A percentile compares a stretch with the other conserved stretches of the same genome.
Evolutionary conservation across 139 green algal species (phyloP).

Genomic region (Trebouxia sp.): DNA sequence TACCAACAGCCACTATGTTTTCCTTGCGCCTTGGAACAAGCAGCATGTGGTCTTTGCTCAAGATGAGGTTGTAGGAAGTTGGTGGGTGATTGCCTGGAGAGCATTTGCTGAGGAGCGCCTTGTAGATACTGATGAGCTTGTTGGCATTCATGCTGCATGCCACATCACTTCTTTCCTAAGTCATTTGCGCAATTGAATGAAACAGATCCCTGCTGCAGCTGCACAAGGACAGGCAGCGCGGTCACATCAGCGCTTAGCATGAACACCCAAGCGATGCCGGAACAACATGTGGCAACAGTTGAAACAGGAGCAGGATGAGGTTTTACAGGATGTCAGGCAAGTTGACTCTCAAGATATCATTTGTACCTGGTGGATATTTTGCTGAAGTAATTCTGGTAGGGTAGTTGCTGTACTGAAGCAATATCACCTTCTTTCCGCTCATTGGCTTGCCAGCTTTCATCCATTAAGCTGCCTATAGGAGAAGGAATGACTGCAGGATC

Average conservation of each 20-base stretch:
- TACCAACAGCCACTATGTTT: conserved; percentile 44
- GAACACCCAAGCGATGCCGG: too few species aligned
- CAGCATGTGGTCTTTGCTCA: conserved; percentile 54
- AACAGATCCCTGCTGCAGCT: too few species aligned
- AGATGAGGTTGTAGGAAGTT: conserved; percentile 54
- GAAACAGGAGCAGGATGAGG: too few species aligned
- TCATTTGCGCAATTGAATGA: not conserved
- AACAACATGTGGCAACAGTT: too few species aligned
- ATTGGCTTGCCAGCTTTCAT: not conserved
- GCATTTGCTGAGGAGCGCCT: not conserved
- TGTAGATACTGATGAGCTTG: not conserved
- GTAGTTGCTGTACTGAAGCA: conserved; percentile 37
- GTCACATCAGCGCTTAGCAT: too few species aligned
- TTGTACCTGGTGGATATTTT: not conserved
- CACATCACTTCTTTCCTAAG: not conserved
- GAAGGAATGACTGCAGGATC: not conserved
- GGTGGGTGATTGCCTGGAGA: not conserved
- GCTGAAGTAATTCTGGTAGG: conserved; percentile 35
- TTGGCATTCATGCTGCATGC: not conserved
- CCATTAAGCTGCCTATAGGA: not conserved
- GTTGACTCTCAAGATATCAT: too few species aligned
- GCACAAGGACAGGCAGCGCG: too few species aligned
- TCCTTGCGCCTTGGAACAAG: conserved; percentile 56
- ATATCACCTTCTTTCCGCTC: not conserved
- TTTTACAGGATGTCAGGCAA: too few species aligned